Evolutionary conservation across 805 yeast species (phyloP).

Genomic region (Pichia cabralensis): DNA sequence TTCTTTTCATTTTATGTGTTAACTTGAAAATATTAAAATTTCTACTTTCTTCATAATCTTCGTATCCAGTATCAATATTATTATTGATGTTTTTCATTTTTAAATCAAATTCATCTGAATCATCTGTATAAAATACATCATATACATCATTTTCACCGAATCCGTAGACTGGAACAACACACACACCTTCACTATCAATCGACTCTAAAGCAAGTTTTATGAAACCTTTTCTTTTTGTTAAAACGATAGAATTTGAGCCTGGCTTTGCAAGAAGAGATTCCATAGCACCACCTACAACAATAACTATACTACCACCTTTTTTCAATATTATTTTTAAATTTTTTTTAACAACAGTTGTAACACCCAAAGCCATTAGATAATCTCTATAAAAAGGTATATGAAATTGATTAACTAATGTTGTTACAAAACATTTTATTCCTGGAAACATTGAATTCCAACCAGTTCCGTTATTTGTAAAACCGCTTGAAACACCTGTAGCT

Average conservation of each 20-base stretch:
- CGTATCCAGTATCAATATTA: slow-evolving; percentile 23
- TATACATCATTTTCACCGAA: slow-evolving; percentile 78
- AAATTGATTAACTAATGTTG: slow-evolving; percentile 80
- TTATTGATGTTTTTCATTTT: slow-evolving; percentile 13
- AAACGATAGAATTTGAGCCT: slow-evolving; percentile 56
- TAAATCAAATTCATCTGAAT: slow-evolving; percentile 5
- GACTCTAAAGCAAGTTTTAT: slow-evolving; percentile 74
- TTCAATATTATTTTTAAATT: slow-evolving; percentile 58
- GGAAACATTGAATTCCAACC: slow-evolving; percentile 57
- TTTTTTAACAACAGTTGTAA: slow-evolving; percentile 70
- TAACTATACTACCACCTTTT: slow-evolving; percentile 66
- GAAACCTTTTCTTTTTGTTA: slow-evolving; percentile 78
- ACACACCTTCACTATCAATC: slow-evolving; percentile 10
- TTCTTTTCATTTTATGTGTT: neutral
- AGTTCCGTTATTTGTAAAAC: slow-evolving; percentile 7
- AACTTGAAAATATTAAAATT: neutral
- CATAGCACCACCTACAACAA: slow-evolving; percentile 94
- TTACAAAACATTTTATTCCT: slow-evolving; percentile 64
- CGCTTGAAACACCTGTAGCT: slow-evolving; percentile 59
- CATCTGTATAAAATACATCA: slow-evolving; percentile 29
- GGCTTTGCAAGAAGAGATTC: slow-evolving; percentile 68
- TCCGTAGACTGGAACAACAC: slow-evolving; percentile 75
- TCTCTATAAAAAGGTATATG: slow-evolving; percentile 79
- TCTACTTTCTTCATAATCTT: slow-evolving; percentile 19
- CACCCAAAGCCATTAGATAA: slow-evolving; percentile 69